Conservation (phyloP, 495 filamentous ascomycete genomes). For the Aspergillus taichungensis region DNA sequence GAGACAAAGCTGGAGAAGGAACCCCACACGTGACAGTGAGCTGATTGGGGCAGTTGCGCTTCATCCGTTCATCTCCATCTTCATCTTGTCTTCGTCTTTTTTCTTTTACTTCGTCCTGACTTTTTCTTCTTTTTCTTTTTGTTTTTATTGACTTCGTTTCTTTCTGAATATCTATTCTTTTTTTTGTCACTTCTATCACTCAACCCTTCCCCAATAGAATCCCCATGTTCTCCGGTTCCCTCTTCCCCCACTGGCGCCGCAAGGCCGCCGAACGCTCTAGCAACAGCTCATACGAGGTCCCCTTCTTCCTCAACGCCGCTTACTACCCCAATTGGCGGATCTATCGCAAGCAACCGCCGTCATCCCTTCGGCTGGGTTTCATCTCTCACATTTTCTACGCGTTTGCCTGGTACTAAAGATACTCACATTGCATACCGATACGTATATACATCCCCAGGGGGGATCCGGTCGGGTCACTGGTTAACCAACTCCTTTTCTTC, state of each 20-base stretch:
- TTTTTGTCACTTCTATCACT: neutral
- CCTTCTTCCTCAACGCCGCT: conserved; percentile 58
- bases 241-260: conserved; percentile 22
- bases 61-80: neutral
- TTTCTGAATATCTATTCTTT: neutral
- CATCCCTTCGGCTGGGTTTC: conserved; percentile 58
- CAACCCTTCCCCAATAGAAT: neutral
- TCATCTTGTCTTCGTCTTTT: conserved; percentile 1
- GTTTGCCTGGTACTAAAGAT: conserved; percentile 55
- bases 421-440: neutral
- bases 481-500: conserved; percentile 22
- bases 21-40: conserved; percentile 4
- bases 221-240: conserved; percentile 14
- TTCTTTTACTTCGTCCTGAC: neutral
- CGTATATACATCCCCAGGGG: conserved; percentile 3
- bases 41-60: conserved; percentile 3
- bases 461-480: conserved; percentile 3
- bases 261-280: conserved; percentile 20
- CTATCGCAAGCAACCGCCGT: conserved; percentile 70
- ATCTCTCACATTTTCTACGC: conserved; percentile 83
- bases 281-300: conserved; percentile 29
- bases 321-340: conserved; percentile 86
- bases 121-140: neutral
- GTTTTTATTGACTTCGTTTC: conserved; percentile 1
- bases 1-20: neutral